Evolutionary conservation across 106 monocot genomes (phyloP), one percentile per base, ranked within the genome.

Genomic region (Phalaenopsis equestris): DNA sequence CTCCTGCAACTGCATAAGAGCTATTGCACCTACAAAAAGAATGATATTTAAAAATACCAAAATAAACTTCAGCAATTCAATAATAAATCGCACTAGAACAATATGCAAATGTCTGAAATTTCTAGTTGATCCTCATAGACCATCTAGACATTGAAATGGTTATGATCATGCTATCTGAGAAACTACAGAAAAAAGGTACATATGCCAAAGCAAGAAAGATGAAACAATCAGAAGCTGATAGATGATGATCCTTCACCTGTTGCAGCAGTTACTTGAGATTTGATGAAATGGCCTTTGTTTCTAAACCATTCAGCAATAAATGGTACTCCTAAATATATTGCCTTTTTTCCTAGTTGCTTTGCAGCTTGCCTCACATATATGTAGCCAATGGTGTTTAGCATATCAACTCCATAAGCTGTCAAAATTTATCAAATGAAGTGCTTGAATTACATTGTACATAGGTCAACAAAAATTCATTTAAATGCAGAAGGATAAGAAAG

Each of bases 241-340:
- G 21, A 21, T 65, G 30, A 64, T 65, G 30, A 64, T 30, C 10
- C 5, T 49, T 79, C 58, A 95, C 95, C 95, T 89, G 98, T 94
- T 72, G 94, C 98, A 80, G 98, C 98, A 56, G 90, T 99, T 42
- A 99, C 88, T 89, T 99, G 98, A 8, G 94, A 99, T 78, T 93
- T 99, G 70, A 99, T 94, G 77, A 88, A 88, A n/a, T 99, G 98
- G 8, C 98, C 98, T 85, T 99, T 99, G 83, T 92, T 99, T 87
- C 98, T 93, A 81, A 99, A 94, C 98, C 94, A 99, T 83, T 99
- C 98, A 38, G 98, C 98, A 79, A 99, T 67, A 78, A 94, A 99
- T 74, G 94, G 98, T 45, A 94, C 82, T 56, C 98, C 98, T 79
- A 99, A 76, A 84, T 89, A 99, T 77, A 90, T 90, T 64, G 88